Evolutionary conservation across 805 yeast species (phyloP), one percentile per base, ranked within the genome.

Genomic region (Metschnikowia chrysomelidarum): DNA sequence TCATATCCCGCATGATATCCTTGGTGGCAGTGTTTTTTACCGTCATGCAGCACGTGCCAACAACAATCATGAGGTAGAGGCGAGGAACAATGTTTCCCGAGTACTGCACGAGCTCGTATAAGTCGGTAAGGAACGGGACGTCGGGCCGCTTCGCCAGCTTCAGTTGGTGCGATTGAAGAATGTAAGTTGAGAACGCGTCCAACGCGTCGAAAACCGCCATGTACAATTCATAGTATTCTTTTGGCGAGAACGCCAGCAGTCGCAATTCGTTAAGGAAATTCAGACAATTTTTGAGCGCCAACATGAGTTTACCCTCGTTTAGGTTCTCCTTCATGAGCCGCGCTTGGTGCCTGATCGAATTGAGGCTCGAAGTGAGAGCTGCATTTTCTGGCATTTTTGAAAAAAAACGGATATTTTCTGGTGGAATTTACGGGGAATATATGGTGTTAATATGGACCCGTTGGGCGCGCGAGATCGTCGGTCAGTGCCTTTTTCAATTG

Each of bases 71-170:
- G 62, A 93, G 69, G 56, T 93, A 93, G 37, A 93, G 66, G 39
- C 98, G 73, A 2, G 98, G 98, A 11, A 93, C 72, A 17, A 93
- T 85, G 56, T 87, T 91, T 1, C 97, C 95, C 1, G 95, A 87
- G 55, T 93, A 93, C 59, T 93, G 98, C 4, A 91, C 97, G 56
- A 89, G 69, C 51, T 91, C 98, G 56, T 93, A 93, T 34, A 93
- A 70, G 56, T 93, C 98, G 0, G 95, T 86, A 35, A 93, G 63
- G 40, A 66, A 66, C 7, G 68, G 57, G 7, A 62, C 41, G 17
- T 44, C 41, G 8, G 39, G 63, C 59, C 37, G 35, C 26, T 38
- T 41, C 17, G 40, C 39, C 54, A 83, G 87, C 50, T 78, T 78
- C 35, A 73, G 71, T 9, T 81, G 78, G 53, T 87, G 89, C 38